These are phyloP conservation scores for Verticillium tricorpus DNA, from an alignment of 2,329 filamentous ascomycete genomes.

Conservation along the genomic window DNA sequence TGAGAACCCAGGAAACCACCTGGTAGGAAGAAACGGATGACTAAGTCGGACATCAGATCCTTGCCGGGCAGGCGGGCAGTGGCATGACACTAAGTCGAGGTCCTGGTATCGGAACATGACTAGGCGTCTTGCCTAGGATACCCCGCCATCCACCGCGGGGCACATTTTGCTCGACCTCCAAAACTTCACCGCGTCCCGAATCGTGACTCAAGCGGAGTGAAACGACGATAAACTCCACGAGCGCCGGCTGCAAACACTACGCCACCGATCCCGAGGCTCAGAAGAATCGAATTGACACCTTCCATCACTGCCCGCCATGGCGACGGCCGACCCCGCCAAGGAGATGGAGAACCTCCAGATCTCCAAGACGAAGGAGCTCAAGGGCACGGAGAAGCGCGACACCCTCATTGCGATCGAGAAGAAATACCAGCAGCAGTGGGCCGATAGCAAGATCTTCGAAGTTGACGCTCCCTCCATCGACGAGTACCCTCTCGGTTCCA, in stretches of 20 bases:
- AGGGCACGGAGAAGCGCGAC: constrained; percentile 80
- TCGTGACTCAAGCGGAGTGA: constrained; percentile 10
- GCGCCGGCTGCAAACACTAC: neutral
- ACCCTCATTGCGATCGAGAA: constrained; percentile 79
- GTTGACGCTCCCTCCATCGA: constrained; percentile 74
- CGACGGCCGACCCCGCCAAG: constrained; percentile 41
- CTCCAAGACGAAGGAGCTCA: constrained; percentile 58
- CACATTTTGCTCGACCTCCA: constrained; percentile 12
- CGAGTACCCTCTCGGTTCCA: constrained; percentile 72
- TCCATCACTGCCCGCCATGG: constrained; percentile 22
- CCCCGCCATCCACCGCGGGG: constrained; percentile 14
- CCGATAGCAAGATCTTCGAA: constrained; percentile 74
- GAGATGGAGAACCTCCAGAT: constrained; percentile 47
- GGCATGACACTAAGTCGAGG: too few species aligned
- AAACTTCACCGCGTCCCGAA: constrained; percentile 10
- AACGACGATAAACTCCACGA: constrained; percentile 1
- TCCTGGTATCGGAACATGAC: too few species aligned
- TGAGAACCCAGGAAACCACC: too few species aligned
- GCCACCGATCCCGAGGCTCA: neutral
- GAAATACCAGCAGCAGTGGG: constrained; percentile 87
- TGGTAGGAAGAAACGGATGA: too few species aligned
- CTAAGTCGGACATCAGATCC: too few species aligned
- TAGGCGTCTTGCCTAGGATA: constrained; percentile 3
- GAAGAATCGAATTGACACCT: neutral
- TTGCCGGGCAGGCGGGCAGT: too few species aligned